These are phyloP conservation scores for Helenozyma rhizophorensis DNA, from an alignment of 805 yeast genomes.

Conservation along the genomic window DNA sequence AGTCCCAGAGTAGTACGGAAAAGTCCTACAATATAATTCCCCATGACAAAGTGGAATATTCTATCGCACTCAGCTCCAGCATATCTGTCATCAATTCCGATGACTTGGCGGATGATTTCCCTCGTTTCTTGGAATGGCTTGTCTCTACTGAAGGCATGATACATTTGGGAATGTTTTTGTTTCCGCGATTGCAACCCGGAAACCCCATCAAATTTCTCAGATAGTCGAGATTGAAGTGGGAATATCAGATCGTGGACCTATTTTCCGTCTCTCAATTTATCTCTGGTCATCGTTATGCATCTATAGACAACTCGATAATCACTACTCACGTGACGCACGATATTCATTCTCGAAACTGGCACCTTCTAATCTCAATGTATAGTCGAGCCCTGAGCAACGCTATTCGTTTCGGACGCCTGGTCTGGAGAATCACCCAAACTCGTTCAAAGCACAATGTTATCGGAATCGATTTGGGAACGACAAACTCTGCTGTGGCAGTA, in stretches of 20 bases:
- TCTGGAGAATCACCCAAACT: too few relatives aligned
- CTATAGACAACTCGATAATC: too few relatives aligned
- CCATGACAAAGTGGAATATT: conserved; percentile 6
- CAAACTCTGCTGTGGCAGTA: conserved; percentile 81
- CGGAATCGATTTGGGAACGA: conserved; percentile 83
- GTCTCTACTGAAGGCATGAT: conserved; percentile 10
- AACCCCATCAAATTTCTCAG: too few relatives aligned
- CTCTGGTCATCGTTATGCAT: too few relatives aligned
- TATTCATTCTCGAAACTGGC: too few relatives aligned
- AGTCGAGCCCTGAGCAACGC: too few relatives aligned
- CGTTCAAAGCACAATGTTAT: conserved; percentile 41
- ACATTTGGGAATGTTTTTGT: conserved; percentile 7
- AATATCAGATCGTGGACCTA: too few relatives aligned
- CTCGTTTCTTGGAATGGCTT: conserved; percentile 7
- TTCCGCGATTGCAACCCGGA: not conserved
- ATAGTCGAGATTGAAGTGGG: too few relatives aligned
- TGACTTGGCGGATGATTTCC: conserved; percentile 1
- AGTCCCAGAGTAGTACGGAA: not conserved
- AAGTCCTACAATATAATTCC: conserved; percentile 4
- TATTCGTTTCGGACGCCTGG: too few relatives aligned
- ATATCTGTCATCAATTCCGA: not conserved
- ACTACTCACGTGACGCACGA: too few relatives aligned
- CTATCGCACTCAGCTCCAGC: conserved; percentile 4
- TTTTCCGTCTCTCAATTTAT: too few relatives aligned
- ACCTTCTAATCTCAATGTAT: too few relatives aligned